A percentile compares a stretch with the other conserved stretches of the same genome.
phyloP scores from a whole-genome alignment of 2,329 filamentous ascomycete genomes.

The Botrytis deweyae region DNA sequence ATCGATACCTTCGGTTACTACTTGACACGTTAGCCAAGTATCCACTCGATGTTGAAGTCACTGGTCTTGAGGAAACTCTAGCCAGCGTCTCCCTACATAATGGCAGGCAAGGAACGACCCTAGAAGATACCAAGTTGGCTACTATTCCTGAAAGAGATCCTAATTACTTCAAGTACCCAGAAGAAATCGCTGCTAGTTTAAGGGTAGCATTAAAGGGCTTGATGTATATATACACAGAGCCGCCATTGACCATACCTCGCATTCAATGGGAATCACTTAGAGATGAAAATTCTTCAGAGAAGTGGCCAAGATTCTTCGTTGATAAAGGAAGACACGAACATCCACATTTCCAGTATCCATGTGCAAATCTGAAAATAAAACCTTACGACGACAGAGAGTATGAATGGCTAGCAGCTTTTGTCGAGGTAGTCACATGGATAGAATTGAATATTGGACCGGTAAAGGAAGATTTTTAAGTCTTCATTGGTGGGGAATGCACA shows the following conservation, averaged over 20 bases:
- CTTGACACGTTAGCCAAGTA: constrained; percentile 8
- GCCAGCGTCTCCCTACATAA: neutral
- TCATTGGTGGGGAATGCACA: too few species aligned
- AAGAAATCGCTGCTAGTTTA: neutral
- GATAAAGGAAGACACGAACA: neutral
- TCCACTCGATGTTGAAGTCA: neutral
- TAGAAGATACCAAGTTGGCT: too few species aligned
- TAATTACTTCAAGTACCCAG: neutral
- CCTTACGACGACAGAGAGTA: constrained; percentile 25
- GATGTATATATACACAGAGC: constrained; percentile 12
- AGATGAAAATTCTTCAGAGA: neutral
- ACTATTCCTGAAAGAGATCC: neutral
- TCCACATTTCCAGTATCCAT: neutral
- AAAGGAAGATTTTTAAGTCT: neutral
- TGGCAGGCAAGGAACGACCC: neutral
- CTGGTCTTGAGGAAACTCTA: neutral
- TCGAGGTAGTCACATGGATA: constrained; percentile 28
- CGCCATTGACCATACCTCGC: neutral
- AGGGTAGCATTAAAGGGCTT: neutral
- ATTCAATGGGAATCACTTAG: neutral
- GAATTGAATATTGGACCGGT: constrained; percentile 18
- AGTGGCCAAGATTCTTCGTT: constrained; percentile 2
- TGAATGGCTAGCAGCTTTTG: constrained; percentile 27
- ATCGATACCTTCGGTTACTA: constrained; percentile 13
- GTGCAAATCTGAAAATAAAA: neutral